phyloP scores from a whole-genome alignment of 208 protist genomes.

The Polymyxa betae region DNA sequence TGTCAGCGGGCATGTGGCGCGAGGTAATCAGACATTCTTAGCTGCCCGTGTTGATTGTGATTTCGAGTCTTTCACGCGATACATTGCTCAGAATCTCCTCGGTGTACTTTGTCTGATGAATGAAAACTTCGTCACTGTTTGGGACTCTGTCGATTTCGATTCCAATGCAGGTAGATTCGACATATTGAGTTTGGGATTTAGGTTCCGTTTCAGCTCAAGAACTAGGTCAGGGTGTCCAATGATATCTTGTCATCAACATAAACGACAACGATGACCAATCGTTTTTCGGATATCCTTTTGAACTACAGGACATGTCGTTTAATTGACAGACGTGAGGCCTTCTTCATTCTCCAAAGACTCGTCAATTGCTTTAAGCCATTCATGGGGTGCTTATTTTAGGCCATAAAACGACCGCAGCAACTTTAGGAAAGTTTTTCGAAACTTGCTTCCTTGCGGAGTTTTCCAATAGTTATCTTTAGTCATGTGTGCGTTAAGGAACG shows the following conservation, averaged over 20 bases:
- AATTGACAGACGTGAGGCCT: not conserved
- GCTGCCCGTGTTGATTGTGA: not conserved
- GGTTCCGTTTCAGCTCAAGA: not conserved
- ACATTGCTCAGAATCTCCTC: not conserved
- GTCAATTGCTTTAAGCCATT: not conserved
- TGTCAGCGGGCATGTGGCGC: not conserved
- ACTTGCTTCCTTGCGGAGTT: not conserved
- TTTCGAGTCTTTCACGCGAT: not conserved
- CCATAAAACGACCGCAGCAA: slow-evolving; percentile 3
- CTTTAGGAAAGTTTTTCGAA: not conserved
- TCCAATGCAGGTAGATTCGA: not conserved
- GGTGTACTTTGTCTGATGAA: not conserved
- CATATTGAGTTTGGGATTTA: not conserved
- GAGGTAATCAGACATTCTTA: not conserved
- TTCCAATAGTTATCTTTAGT: not conserved
- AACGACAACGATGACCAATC: slow-evolving; percentile 5
- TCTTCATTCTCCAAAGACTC: not conserved
- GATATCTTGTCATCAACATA: slow-evolving; percentile 31
- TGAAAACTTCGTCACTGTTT: not conserved
- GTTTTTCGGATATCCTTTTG: not conserved
- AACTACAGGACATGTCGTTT: not conserved
- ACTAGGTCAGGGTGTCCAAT: slow-evolving; percentile 5
- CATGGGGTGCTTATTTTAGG: slow-evolving; percentile 43
- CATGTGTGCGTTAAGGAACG: slow-evolving; percentile 6
- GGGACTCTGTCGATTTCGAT: not conserved